These are phyloP conservation scores for Dimocarpus longan DNA, from an alignment of 345 rosid species.

Conservation along the genomic window DNA sequence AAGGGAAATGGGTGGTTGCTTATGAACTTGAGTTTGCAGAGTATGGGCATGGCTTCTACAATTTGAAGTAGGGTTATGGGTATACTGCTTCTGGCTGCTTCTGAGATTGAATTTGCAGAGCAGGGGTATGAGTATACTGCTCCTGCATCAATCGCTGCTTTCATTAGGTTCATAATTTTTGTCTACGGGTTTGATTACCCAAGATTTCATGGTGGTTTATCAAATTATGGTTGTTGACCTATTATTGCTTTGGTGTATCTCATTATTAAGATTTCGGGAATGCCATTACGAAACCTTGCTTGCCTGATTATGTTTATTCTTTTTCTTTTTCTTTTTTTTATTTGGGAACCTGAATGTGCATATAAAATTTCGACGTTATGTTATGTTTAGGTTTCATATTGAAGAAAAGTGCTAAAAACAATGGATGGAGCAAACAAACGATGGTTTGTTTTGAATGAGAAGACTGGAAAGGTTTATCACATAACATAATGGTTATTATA, in stretches of 20 bases:
- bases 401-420: constrained; percentile 88
- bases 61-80: no score
- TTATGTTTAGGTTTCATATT: constrained; percentile 62
- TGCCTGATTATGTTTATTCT: neutral
- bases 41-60: no score
- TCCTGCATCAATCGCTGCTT: neutral
- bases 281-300: neutral
- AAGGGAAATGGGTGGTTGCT: no score
- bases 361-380: constrained; percentile 7
- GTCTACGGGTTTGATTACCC: neutral
- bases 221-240: neutral
- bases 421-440: constrained; percentile 82
- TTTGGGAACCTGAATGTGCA: neutral
- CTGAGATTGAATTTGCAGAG: no score
- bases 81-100: no score
- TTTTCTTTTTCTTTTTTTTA: neutral
- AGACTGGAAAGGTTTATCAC: constrained; percentile 79
- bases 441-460: constrained; percentile 96
- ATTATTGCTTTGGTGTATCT: neutral
- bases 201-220: neutral
- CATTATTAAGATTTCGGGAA: neutral
- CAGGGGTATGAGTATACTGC: no score
- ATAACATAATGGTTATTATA: neutral
- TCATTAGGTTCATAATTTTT: neutral
- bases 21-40: no score